Conservation (phyloP, 2,329 filamentous ascomycete species). For the Trichoderma hamatum region DNA sequence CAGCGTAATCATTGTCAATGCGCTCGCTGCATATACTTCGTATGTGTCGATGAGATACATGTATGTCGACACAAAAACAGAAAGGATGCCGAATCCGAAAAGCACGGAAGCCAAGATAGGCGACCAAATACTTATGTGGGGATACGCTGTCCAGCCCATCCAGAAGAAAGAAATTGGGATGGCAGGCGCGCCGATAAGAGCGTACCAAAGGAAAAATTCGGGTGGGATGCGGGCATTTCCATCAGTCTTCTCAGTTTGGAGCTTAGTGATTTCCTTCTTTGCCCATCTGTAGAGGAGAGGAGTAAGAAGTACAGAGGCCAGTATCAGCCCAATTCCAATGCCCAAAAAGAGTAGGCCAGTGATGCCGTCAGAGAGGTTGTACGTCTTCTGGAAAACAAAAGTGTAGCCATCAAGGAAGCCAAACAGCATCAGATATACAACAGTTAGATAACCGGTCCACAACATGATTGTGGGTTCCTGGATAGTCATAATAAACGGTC, state of each 20-base stretch:
- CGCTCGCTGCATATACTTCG: conserved; percentile 22
- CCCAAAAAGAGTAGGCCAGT: conserved; percentile 4
- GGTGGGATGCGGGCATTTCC: conserved; percentile 3
- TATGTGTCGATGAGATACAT: conserved; percentile 22
- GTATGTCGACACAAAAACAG: conserved; percentile 16
- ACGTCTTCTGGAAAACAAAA: conserved; percentile 12
- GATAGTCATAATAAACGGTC: conserved; percentile 13
- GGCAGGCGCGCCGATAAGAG: conserved; percentile 13
- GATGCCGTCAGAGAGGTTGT: conserved; percentile 15
- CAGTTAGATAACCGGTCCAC: conserved; percentile 14
- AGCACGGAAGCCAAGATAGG: conserved; percentile 2
- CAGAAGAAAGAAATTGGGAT: conserved; percentile 24
- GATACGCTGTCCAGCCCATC: conserved; percentile 21
- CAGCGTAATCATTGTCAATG: conserved; percentile 40
- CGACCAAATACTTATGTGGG: conserved; percentile 19
- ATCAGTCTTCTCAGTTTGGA: not conserved
- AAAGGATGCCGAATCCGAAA: conserved; percentile 15
- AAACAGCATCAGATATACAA: conserved; percentile 15
- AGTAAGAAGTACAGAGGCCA: not conserved
- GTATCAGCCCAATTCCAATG: not conserved
- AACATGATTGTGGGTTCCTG: conserved; percentile 18
- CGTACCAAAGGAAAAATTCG: conserved; percentile 22
- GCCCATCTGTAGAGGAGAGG: conserved; percentile 8
- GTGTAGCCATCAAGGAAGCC: conserved; percentile 15
- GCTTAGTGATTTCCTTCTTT: not conserved